Percentiles rank a stretch among this genome's conserved stretches.
Conservation (phyloP, 2,329 filamentous ascomycete species). For the Ceratocystis harringtonii region DNA sequence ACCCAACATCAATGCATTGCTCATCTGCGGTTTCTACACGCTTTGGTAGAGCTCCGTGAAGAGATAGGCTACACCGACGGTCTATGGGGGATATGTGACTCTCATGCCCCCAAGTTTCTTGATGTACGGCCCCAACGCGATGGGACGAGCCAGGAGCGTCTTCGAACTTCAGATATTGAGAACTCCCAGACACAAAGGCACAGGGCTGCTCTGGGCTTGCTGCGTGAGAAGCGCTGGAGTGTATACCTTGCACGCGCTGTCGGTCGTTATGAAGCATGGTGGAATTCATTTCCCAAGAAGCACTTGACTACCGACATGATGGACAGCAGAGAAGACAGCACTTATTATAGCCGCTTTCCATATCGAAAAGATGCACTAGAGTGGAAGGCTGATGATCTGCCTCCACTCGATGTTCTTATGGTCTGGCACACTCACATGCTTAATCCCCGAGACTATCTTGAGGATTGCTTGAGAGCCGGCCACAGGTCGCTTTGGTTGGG, state of each 20-base stretch:
- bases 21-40: slow-evolving; percentile 58
- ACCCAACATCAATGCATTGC: slow-evolving; percentile 44
- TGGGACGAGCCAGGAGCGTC: slow-evolving; percentile 4
- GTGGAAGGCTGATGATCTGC: slow-evolving; percentile 15
- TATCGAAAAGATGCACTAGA: neutral
- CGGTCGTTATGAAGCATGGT: slow-evolving; percentile 54
- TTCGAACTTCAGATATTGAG: neutral
- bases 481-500: slow-evolving; percentile 41
- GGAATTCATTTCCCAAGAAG: slow-evolving; percentile 27
- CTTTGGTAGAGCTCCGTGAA: slow-evolving; percentile 52
- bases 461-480: slow-evolving; percentile 52
- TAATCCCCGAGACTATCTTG: slow-evolving; percentile 58
- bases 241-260: slow-evolving; percentile 54
- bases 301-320: slow-evolving; percentile 28
- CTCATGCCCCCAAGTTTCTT: slow-evolving; percentile 23
- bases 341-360: slow-evolving; percentile 9
- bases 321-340: slow-evolving; percentile 2
- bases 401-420: slow-evolving; percentile 51
- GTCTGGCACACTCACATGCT: slow-evolving; percentile 69
- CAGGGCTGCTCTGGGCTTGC: slow-evolving; percentile 29
- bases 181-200: slow-evolving; percentile 23
- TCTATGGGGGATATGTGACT: slow-evolving; percentile 48
- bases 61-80: slow-evolving; percentile 50
- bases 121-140: neutral
- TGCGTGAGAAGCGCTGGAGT: slow-evolving; percentile 61